Evolutionary conservation across 306 rosid genomes (phyloP), one percentile per base, ranked within the genome.

Genomic region (Malus sylvestris): DNA sequence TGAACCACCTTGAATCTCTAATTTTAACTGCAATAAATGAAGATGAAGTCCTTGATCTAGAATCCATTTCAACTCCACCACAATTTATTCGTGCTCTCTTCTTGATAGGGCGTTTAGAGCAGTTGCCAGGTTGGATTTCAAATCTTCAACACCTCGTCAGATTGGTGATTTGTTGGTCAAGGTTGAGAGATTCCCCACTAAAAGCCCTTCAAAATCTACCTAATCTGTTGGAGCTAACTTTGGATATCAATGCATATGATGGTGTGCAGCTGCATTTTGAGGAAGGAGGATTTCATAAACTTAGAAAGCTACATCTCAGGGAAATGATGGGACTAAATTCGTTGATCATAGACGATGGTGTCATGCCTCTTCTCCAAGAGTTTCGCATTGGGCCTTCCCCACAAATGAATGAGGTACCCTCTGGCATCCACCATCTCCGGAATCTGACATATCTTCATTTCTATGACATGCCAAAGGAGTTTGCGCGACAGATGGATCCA

Each of bases 1-100:
- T 82, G 84, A 27, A 18, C 0, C 45, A 29, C 25, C 89, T 35
- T 82, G 79, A 80, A 67, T 77, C 77, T 58, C 78, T 82, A 3
- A 16, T 25, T n/a, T 53, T 82, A 25, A 1, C 10, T 62, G 20
- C 67, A 22, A n/a, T 65, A 52, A 61, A 49, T 70, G 55, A 78
- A 4, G 71, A 68, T 20, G 84, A 83, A 65, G 2, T 72, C 33
- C 68, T 83, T 29, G 81, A 65, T 67, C 67, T 84, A 32, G 33
- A 84, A n/a, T 38, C 23, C 19, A 33, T 38, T 10, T 32, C 76
- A 44, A 69, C 74, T 38, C 49, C 76, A 3, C 69, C 75, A 5
- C 8, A 59, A 29, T 20, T 20, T 59, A n/a, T 77, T 20, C 68
- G 40, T 35, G 0, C 5, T 55, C 67, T 76, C n/a, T 1, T 2